Evolutionary conservation across 2,329 filamentous ascomycete species (phyloP), one percentile per base, ranked within the genome.

Genomic region (Didymella pomorum): DNA sequence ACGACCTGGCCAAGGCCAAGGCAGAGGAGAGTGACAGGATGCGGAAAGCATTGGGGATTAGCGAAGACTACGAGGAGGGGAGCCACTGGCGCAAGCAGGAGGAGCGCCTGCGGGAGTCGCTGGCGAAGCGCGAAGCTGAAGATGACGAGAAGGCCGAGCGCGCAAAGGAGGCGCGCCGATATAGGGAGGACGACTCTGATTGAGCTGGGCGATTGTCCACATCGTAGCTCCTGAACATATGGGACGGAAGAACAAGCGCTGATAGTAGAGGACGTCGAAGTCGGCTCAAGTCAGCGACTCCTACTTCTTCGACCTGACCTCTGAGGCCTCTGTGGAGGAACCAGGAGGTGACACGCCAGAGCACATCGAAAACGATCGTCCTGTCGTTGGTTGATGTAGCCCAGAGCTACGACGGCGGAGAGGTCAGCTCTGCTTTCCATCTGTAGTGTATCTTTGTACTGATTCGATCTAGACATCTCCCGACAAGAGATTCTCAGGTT

Each of bases 1-100:
- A 99, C 80, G 95, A 98, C 79, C 84, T 97, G 76, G 95, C 95
- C 18, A 91, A 95, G 71, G 95, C 94, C 60, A 99, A 99, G 84
- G 94, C 96, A 67, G 90, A 92, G 76, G 95, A 99, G 83, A 97
- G 90, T 77, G 93, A 98, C 79, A 86, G 91, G 69, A 81, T 99
- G 75, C 83, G 94, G 64, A 91, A 84, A 77, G 95, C 95, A 8
- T 82, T 99, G 66, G 93, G 93, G 48, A 96, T 98, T 70, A 88
- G 88, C 72, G 89, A 89, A 73, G 85, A 94, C 75, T 95, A 95
- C 70, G 88, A 94, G 73, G 92, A 96, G 76, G 93, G 92, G 6
- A 86, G 89, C 48, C 91, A 97, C 76, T 95, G 92, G 91, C 88
- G 86, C 79, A 88, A 87, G 63, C 90, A 96, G 75, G 92, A 95